phyloP scores from a whole-genome alignment of 1,139 yeast species.

The Groenewaldozyma sp. region DNA sequence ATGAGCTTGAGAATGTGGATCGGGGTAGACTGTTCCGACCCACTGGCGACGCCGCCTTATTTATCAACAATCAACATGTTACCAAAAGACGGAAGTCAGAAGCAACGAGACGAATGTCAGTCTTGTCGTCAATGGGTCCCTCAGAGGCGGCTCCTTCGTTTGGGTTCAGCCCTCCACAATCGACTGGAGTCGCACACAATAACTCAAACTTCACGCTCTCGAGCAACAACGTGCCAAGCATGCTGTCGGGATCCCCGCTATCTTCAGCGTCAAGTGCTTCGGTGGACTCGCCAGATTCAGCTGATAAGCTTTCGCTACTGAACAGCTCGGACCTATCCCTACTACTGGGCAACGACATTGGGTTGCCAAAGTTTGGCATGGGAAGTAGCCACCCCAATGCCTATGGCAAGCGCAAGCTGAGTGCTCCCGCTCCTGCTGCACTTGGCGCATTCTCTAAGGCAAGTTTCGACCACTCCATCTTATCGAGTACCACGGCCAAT shows the following conservation, averaged over 20 bases:
- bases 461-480: too few relatives aligned
- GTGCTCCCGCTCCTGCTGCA: too few relatives aligned
- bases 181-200: neutral
- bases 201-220: neutral
- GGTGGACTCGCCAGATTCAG: slow-evolving; percentile 3
- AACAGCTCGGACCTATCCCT: slow-evolving; percentile 17
- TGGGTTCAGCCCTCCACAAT: neutral
- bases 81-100: slow-evolving; percentile 18
- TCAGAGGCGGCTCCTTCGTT: neutral
- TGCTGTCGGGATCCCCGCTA: neutral
- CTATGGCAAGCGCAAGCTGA: too few relatives aligned
- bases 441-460: too few relatives aligned
- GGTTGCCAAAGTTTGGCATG: too few relatives aligned
- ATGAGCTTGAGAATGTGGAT: slow-evolving; percentile 22
- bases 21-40: slow-evolving; percentile 27
- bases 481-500: too few relatives aligned
- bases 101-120: slow-evolving; percentile 16
- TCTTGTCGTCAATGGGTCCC: slow-evolving; percentile 7
- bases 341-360: too few relatives aligned
- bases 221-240: neutral
- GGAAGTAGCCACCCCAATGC: too few relatives aligned
- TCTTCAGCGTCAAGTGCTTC: neutral
- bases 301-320: slow-evolving; percentile 10
- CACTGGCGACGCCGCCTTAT: slow-evolving; percentile 27
- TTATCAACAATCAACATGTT: slow-evolving; percentile 20